A percentile compares a stretch with the other conserved stretches of the same genome.
Evolutionary conservation across 257 asterid species (phyloP).

Genomic region (Catharanthus roseus): DNA sequence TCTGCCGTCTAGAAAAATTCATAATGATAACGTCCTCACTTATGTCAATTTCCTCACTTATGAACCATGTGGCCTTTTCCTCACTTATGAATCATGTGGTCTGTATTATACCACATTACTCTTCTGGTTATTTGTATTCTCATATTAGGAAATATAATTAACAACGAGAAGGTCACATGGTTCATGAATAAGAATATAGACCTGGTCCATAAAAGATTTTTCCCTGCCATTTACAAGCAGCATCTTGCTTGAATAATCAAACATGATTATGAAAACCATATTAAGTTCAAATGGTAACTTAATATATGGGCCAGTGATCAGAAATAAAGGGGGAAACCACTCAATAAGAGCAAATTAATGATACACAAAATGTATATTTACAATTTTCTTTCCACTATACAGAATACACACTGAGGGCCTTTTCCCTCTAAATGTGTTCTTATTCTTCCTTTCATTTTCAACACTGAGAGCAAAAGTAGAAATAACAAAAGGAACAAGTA

Average conservation of each 20-base stretch:
- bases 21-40: too few species aligned
- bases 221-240: too few species aligned
- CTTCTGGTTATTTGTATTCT: too few species aligned
- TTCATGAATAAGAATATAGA: too few species aligned
- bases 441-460: constrained; percentile 5
- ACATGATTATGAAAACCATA: neutral
- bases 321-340: neutral
- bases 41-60: too few species aligned
- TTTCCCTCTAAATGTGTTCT: neutral
- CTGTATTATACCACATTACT: too few species aligned
- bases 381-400: constrained; percentile 15
- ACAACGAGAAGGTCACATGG: too few species aligned
- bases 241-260: neutral
- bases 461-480: neutral
- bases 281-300: neutral
- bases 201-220: too few species aligned
- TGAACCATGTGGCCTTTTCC: too few species aligned
- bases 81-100: too few species aligned
- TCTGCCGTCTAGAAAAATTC: neutral
- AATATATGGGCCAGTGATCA: neutral
- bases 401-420: constrained; percentile 9
- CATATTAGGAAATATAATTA: too few species aligned
- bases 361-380: neutral
- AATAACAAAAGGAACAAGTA: neutral
- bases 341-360: neutral